Evolutionary conservation across 78 protist genomes (phyloP).

Genomic region (Pelomyxa schiedti): DNA sequence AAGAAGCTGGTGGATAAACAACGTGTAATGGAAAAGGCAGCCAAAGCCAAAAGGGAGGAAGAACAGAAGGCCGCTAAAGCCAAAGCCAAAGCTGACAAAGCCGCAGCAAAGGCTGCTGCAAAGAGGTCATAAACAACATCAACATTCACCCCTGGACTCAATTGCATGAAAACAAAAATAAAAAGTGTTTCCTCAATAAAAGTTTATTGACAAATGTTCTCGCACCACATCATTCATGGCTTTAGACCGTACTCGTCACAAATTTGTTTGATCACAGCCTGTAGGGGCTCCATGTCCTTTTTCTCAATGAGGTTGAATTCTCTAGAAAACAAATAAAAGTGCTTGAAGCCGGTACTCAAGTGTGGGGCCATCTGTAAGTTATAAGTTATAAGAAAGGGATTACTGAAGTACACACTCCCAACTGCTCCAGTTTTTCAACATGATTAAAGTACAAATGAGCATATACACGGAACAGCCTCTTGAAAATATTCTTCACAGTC

Average conservation of each 20-base stretch:
- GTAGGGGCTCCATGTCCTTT: conserved; percentile 59
- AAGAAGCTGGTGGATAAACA: conserved; percentile 47
- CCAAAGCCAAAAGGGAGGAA: conserved; percentile 10
- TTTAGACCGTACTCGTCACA: neutral
- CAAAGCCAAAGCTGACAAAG: conserved; percentile 10
- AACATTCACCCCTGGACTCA: too few relatives aligned
- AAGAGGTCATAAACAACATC: neutral
- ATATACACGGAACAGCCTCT: conserved; percentile 85
- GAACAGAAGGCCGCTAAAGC: conserved; percentile 40
- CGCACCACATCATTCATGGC: neutral
- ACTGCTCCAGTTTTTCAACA: conserved; percentile 45
- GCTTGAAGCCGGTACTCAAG: neutral
- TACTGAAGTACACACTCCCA: conserved; percentile 6
- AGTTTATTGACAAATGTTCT: too few relatives aligned
- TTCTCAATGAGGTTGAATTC: conserved; percentile 47
- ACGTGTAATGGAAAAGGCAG: conserved; percentile 42
- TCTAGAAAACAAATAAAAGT: conserved; percentile 42
- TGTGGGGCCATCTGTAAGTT: neutral
- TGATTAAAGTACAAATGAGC: conserved; percentile 88
- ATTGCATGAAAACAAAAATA: too few relatives aligned
- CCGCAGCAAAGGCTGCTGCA: neutral
- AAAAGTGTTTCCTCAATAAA: too few relatives aligned
- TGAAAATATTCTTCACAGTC: conserved; percentile 66
- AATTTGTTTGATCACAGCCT: neutral
- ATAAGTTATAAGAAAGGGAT: neutral